Conservation (phyloP, 2,329 filamentous ascomycete genomes). For the Capronia americana region DNA sequence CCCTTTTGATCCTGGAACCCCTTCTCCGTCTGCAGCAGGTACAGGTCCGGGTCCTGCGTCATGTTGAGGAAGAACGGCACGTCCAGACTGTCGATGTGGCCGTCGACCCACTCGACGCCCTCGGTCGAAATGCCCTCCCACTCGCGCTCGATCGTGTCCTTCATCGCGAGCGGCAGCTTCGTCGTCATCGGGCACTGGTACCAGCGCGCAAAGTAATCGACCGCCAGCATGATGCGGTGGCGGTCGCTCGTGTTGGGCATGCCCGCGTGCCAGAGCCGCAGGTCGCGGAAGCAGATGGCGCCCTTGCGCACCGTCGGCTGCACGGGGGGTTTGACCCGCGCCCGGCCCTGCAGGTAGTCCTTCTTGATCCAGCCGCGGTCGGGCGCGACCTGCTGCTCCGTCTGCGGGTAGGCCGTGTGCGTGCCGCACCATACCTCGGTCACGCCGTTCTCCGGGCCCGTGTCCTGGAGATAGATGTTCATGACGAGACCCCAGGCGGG, state of each 20-base stretch:
- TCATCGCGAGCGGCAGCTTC: conserved; percentile 26
- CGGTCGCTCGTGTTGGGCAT: conserved; percentile 61
- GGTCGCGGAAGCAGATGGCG: conserved; percentile 63
- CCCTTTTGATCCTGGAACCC: conserved; percentile 27
- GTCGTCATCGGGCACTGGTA: conserved; percentile 34
- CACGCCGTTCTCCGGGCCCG: conserved; percentile 53
- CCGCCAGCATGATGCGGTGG: conserved; percentile 55
- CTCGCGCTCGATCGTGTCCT: conserved; percentile 25
- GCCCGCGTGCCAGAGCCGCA: conserved; percentile 68
- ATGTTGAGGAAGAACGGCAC: conserved; percentile 30
- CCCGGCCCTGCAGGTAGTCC: conserved; percentile 44
- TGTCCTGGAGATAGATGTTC: conserved; percentile 56
- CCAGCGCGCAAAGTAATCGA: conserved; percentile 40
- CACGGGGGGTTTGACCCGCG: conserved; percentile 44
- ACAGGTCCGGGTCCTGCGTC: conserved; percentile 30
- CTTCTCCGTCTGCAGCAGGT: conserved; percentile 28
- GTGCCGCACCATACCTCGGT: conserved; percentile 60
- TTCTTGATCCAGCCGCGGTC: conserved; percentile 42
- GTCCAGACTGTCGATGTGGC: conserved; percentile 25
- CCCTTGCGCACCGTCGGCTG: conserved; percentile 56
- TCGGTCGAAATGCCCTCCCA: conserved; percentile 28
- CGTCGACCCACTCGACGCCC: conserved; percentile 29
- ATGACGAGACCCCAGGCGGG: conserved; percentile 54
- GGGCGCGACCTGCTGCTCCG: conserved; percentile 49
- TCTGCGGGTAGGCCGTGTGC: conserved; percentile 48